Conservation (phyloP, 2,329 filamentous ascomycete genomes). For the Arthrobotrys musiformis region DNA sequence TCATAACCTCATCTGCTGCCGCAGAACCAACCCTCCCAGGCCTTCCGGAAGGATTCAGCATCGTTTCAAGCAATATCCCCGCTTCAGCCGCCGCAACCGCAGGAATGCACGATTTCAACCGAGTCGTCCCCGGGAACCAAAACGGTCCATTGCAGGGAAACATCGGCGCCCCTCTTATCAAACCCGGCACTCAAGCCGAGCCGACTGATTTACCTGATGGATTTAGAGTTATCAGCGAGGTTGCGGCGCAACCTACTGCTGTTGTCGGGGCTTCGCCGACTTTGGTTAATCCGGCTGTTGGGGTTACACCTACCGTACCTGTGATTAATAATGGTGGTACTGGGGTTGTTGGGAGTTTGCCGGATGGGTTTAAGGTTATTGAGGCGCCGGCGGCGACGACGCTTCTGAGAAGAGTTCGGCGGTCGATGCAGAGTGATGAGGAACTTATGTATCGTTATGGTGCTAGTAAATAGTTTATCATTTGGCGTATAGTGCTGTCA, state of each 20-base stretch:
- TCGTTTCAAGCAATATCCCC: slow-evolving; percentile 26
- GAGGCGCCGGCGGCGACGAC: slow-evolving; percentile 2
- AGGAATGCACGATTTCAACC: background rate
- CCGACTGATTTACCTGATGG: background rate
- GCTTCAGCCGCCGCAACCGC: background rate
- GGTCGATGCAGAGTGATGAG: background rate
- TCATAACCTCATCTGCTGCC: background rate
- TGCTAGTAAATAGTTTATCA: background rate
- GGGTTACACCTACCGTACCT: background rate
- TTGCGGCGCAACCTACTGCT: background rate
- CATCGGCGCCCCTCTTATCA: background rate
- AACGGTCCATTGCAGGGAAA: background rate
- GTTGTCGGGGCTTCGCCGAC: background rate
- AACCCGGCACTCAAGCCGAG: background rate
- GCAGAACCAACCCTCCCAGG: background rate
- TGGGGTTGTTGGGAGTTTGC: background rate
- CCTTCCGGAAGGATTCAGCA: slow-evolving; percentile 33
- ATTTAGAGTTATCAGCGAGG: slow-evolving; percentile 8
- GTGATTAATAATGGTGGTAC: background rate
- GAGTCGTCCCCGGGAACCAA: background rate
- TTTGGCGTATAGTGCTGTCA: background rate
- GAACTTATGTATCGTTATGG: slow-evolving; percentile 22
- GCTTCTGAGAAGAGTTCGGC: slow-evolving; percentile 11
- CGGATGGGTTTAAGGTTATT: slow-evolving; percentile 19
- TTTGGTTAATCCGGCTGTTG: background rate